Evolutionary conservation across 805 yeast species (phyloP), one percentile per base, ranked within the genome.

Genomic region (Kodamaea fukazawae): DNA sequence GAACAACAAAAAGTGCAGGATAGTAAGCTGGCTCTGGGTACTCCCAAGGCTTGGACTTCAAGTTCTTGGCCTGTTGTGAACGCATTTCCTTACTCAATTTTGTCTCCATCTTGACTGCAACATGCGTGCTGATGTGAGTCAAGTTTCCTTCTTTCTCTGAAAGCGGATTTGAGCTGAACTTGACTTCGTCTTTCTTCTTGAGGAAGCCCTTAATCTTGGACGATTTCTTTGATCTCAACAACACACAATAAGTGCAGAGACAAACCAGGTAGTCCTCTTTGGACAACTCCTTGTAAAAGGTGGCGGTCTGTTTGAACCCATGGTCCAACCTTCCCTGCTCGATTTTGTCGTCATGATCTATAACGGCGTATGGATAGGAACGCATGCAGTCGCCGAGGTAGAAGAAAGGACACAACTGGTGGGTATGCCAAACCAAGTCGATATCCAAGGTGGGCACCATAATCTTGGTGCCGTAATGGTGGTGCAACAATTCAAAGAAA

Each of bases 371-470:
- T 23, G 30, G 57, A 51, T 22, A 12, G 20, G 41, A 48, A 16
- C 47, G 51, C 8, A 44, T 27, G 35, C 53, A 46, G 25, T 43
- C 43, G 3, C n/a, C 13, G 29, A 49, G 44, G 34, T 57, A 56
- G 16, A 33, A 26, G 29, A 34, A 33, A 34, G 43, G 35, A 5
- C 46, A 30, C 10, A 58, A 41, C 29, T 54, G 59, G 36, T 58
- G 61, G 3, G 63, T 58, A 31, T 51, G 60, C 63, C 63, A 57
- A 3, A 55, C 33, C 29, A 58, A 42, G 27, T 57, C 61, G 26
- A 58, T 55, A 28, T 58, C 62, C 32, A 58, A 43, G 4, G 61
- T 56, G 2, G 63, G 62, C 1, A 56, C 55, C 16, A 48, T 27
- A 40, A 37, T 44, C 7, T 27, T 12, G 10, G 10, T 29, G 3